Base-by-base conservation (phyloP, 257 asterid species). In the Solanum peruvianum region DNA sequence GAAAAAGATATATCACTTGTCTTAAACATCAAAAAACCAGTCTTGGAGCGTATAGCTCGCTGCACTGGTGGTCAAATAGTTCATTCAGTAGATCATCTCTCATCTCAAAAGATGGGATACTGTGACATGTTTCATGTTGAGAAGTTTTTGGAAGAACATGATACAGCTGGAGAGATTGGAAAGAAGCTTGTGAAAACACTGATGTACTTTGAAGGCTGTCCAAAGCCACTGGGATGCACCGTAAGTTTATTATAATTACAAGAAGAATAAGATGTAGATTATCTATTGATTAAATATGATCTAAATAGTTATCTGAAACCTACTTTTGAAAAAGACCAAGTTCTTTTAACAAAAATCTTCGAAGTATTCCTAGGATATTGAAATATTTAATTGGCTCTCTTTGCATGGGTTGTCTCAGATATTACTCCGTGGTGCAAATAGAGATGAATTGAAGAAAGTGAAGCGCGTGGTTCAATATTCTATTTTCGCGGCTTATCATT, bases 161-260 rank as follows among this genome's bases (percentile, higher is more conserved):
- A 93, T 64, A 88, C 93, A 45, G 96, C 95, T 81, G 98, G 94
- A 62, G 96, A 90, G 91, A 88, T 90, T 89, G 98, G 97, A 85
- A 94, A 93, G 90, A 95, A 90, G 92, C 87, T 90, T 84, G 92
- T 91, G 89, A 97, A 95, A 91, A 95, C 99, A 20, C 93, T 97
- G 90, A 97, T 97, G 99, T 97, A 89, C 89, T 97, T 97, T 91
- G 98, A 97, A 87, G 99, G 95, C 88, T 97, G 99, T 91, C 99
- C 98, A 60, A 96, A 92, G 94, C 98, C 99, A 64, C 93, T 94
- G 82, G 98, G 99, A 81, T 97, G 92, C 95, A 97, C 98, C 86
- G 99, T 97, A 93, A 90, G 98, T 90, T 67, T 56, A 31, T 80
- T 62, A 84, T 86, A 86, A 64, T 21, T 85, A 80, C 80, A 35